Conservation (phyloP, 2,329 filamentous ascomycete genomes). For the Dissoconium aciculare region DNA sequence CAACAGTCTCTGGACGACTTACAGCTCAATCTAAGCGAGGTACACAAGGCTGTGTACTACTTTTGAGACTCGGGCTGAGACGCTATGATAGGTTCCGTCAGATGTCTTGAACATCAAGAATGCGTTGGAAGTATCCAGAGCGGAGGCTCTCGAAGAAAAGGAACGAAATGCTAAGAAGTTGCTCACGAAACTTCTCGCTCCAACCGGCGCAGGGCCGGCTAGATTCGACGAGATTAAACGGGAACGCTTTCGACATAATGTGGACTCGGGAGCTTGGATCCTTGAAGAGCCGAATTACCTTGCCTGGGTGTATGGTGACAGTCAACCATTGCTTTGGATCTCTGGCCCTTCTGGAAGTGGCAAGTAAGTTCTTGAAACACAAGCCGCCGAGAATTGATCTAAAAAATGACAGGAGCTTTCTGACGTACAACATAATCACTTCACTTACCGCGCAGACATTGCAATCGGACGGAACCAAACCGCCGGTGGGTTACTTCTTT, state of each 20-base stretch:
- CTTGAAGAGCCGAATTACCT: slow-evolving; percentile 27
- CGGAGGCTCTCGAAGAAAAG: slow-evolving; percentile 6
- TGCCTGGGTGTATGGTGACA: slow-evolving; percentile 27
- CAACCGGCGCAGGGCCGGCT: slow-evolving; percentile 32
- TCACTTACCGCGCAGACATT: slow-evolving; percentile 25
- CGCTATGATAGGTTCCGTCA: too few relatives aligned
- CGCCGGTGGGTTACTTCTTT: slow-evolving; percentile 34
- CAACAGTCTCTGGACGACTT: slow-evolving; percentile 4
- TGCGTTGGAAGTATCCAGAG: slow-evolving; percentile 5
- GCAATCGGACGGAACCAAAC: slow-evolving; percentile 12
- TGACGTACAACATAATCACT: slow-evolving; percentile 32
- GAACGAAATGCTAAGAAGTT: slow-evolving; percentile 22
- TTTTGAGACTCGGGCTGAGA: too few relatives aligned
- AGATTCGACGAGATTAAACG: slow-evolving; percentile 30
- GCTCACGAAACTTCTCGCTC: slow-evolving; percentile 28
- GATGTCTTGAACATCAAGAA: too few relatives aligned
- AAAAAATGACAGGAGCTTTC: too few relatives aligned
- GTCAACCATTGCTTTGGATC: slow-evolving; percentile 32
- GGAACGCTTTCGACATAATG: slow-evolving; percentile 25
- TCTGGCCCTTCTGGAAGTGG: slow-evolving; percentile 33
- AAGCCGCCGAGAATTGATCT: too few relatives aligned
- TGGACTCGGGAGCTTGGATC: slow-evolving; percentile 38
- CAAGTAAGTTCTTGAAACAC: too few relatives aligned
- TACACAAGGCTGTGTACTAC: slow-evolving; percentile 3
- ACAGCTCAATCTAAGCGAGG: slow-evolving; percentile 2